These are phyloP conservation scores for Penicillium tannophilum DNA, from an alignment of 495 filamentous ascomycete species.

Conservation along the genomic window DNA sequence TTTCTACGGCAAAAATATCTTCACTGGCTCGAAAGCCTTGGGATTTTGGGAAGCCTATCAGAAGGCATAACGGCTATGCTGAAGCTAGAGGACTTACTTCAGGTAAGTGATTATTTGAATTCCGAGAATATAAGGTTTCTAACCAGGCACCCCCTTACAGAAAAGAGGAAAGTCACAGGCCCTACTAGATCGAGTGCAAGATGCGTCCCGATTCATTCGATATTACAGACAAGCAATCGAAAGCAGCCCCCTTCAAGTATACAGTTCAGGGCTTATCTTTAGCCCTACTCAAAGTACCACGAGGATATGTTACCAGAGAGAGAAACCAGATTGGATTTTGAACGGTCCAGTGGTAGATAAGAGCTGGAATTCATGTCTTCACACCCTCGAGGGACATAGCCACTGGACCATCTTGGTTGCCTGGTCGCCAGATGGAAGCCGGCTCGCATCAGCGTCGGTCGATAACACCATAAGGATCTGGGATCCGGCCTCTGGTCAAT, in stretches of 20 bases:
- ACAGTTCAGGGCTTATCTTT: conserved; percentile 35
- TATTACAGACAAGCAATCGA: conserved; percentile 27
- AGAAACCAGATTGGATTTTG: conserved; percentile 20
- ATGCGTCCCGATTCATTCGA: conserved; percentile 31
- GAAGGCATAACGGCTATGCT: conserved; percentile 20
- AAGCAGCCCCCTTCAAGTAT: conserved; percentile 31
- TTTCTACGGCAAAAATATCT: conserved; percentile 21
- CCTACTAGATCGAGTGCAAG: conserved; percentile 26
- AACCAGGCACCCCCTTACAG: no score
- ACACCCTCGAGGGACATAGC: no score
- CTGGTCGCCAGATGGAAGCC: conserved; percentile 12
- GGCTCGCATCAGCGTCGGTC: conserved; percentile 1
- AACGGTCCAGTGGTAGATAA: conserved; percentile 15
- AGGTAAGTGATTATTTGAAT: conserved; percentile 13
- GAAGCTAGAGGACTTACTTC: conserved; percentile 11
- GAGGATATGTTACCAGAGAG: conserved; percentile 15
- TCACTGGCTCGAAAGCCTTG: conserved; percentile 40
- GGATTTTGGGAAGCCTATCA: conserved; percentile 28
- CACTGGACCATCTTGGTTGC: no score
- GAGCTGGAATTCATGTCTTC: conserved; percentile 18
- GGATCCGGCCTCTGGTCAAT: not conserved
- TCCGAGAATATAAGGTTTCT: no score
- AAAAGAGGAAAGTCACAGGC: not conserved
- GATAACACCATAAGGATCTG: conserved; percentile 5
- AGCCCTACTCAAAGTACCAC: conserved; percentile 29